A percentile compares a stretch with the other conserved stretches of the same genome.
Conservation (phyloP, 192 early-diverging fungal species). For the Coemansia brasiliensis region DNA sequence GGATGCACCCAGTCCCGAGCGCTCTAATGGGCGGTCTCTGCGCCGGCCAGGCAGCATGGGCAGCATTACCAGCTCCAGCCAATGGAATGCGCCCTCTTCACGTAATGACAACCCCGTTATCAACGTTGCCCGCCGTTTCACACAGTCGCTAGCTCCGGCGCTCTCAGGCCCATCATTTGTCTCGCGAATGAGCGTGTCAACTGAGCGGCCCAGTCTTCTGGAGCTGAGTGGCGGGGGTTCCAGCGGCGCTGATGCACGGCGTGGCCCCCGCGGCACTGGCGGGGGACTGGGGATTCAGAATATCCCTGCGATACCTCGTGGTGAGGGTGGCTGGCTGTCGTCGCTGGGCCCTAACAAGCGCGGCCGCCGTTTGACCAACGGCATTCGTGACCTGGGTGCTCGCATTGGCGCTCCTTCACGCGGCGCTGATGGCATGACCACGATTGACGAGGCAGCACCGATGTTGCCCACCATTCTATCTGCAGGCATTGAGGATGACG, state of each 20-base stretch:
- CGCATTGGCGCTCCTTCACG: constrained; percentile 5
- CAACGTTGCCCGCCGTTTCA: constrained; percentile 31
- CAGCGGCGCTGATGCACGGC: constrained; percentile 4
- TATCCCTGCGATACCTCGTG: background rate
- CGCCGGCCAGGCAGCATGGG: constrained; percentile 14
- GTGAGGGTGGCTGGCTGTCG: constrained; percentile 23
- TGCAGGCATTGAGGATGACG: constrained; percentile 21
- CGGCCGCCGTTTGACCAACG: constrained; percentile 19
- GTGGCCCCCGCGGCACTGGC: background rate
- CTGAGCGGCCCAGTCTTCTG: constrained; percentile 48
- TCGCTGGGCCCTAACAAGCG: constrained; percentile 23
- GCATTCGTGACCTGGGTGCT: constrained; percentile 16
- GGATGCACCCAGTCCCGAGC: background rate
- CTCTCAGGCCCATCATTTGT: constrained; percentile 5
- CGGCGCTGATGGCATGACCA: constrained; percentile 1
- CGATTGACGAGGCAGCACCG: constrained; percentile 8
- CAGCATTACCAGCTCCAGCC: background rate
- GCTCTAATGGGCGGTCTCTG: background rate
- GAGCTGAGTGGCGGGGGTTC: constrained; percentile 19
- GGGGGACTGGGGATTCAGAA: background rate
- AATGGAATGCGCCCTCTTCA: background rate
- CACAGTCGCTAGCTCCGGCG: constrained; percentile 31
- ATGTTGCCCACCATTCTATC: constrained; percentile 35
- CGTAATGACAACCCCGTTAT: constrained; percentile 13
- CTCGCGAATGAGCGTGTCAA: constrained; percentile 51